Evolutionary conservation across 2,329 filamentous ascomycete genomes (phyloP), one percentile per base, ranked within the genome.

Genomic region (Pseudofabraea citricarpa): DNA sequence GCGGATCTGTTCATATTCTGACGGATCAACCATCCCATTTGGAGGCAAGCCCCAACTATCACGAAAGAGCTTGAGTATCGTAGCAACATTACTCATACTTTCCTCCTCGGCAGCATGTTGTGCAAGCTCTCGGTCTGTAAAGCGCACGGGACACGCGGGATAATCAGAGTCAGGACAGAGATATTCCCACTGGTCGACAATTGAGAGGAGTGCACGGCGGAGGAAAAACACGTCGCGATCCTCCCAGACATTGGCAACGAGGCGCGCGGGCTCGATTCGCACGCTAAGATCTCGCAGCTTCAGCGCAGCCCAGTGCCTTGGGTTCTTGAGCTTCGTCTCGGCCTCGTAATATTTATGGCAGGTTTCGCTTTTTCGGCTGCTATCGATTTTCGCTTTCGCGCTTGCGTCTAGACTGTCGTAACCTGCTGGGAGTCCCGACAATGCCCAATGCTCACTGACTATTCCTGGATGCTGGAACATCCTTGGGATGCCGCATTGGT

Each of bases 1-100:
- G 22, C 39, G 39, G 37, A 52, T 43, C 36, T 47, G 6, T 20
- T 47, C 40, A 38, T 44, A 52, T 36, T 35, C n/a, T 29, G 21
- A 20, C 20, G 47, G 31, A 24, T 44, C 44, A 19, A 51, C 33
- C 22, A 29, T 40, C 12, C 46, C 44, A 45, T 49, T 29, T 39
- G 39, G 39, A 41, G 36, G 33, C 18, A 49, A 16, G 20, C 46
- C 44, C 44, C 43, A 49, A 42, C 44, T 48, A 2, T 50, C 23
- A 35, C 29, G 44, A 43, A 52, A 45, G 12, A 46, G 24, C 31
- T 20, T 48, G 37, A 48, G 41, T 39, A 48, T 44, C 13, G 45
- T 43, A 9, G 35, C 19, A 37, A 49, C 36, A 39, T 45, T 12
- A 13, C 36, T 26, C 44, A 29, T 44, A 37, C 18, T 52, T 35